Conservation (phyloP, 1,284 basidiomycete species). For the Cryptococcus sp. region DNA sequence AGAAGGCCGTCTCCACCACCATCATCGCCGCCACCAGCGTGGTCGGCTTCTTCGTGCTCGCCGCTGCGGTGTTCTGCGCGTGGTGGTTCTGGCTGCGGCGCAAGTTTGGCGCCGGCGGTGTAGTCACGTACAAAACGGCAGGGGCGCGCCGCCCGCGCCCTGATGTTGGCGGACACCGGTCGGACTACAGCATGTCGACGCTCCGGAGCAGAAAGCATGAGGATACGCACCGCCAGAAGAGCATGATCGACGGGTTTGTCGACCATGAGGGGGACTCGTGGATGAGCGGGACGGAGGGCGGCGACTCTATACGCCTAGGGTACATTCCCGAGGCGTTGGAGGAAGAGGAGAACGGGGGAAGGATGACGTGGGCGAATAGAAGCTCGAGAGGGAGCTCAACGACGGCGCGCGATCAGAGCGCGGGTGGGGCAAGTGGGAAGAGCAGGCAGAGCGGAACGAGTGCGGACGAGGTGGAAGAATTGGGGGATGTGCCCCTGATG, state of each 20-base stretch:
- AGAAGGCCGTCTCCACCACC: conserved; percentile 34
- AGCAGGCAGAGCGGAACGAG: neutral
- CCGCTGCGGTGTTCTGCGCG: conserved; percentile 39
- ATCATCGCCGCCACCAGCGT: conserved; percentile 39
- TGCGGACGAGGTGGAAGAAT: neutral
- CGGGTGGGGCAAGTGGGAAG: no score
- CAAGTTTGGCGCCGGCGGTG: conserved; percentile 39
- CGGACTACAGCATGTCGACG: conserved; percentile 24
- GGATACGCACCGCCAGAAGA: conserved; percentile 41
- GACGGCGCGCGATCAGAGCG: neutral
- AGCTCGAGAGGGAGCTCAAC: conserved; percentile 12
- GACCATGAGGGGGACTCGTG: conserved; percentile 45
- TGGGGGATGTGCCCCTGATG: conserved; percentile 5
- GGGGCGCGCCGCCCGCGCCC: conserved; percentile 5
- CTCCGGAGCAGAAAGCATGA: conserved; percentile 41
- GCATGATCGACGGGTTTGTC: conserved; percentile 47
- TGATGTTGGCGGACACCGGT: conserved; percentile 8
- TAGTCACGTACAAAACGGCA: conserved; percentile 28
- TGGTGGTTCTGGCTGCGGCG: conserved; percentile 49
- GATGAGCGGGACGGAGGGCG: conserved; percentile 32
- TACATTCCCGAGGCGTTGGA: conserved; percentile 31
- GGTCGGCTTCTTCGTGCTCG: conserved; percentile 43
- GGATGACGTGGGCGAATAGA: conserved; percentile 6
- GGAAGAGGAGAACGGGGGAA: conserved; percentile 21
- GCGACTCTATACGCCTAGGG: conserved; percentile 30